Conservation (phyloP, 2,329 filamentous ascomycete genomes). For the Didymella sp. region DNA sequence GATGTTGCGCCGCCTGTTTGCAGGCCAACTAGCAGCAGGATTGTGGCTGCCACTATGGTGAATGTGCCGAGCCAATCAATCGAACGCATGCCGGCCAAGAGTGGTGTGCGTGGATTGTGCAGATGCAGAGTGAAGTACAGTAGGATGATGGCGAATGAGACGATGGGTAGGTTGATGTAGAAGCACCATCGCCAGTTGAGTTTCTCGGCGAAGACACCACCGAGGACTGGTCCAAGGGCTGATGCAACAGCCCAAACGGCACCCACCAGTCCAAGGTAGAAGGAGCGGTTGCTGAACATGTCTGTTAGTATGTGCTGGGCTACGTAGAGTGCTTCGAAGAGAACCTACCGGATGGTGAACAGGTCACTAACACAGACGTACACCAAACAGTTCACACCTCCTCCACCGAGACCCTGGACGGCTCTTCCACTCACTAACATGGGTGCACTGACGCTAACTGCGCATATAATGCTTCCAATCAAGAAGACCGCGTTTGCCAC, state of each 20-base stretch:
- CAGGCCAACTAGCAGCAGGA: slow-evolving; percentile 61
- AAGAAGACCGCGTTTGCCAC: slow-evolving; percentile 56
- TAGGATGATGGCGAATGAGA: slow-evolving; percentile 56
- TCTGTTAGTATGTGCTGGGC: no score
- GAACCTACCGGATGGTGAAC: slow-evolving; percentile 51
- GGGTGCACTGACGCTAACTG: slow-evolving; percentile 54
- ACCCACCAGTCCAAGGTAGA: slow-evolving; percentile 61
- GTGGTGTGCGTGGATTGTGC: slow-evolving; percentile 58
- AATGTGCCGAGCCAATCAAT: slow-evolving; percentile 63
- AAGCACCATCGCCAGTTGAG: slow-evolving; percentile 61
- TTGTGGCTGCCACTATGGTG: slow-evolving; percentile 56
- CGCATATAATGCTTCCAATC: slow-evolving; percentile 59
- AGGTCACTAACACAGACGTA: slow-evolving; percentile 63
- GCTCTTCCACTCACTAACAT: slow-evolving; percentile 63
- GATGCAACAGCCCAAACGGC: slow-evolving; percentile 64
- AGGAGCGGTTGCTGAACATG: slow-evolving; percentile 43
- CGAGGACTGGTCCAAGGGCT: slow-evolving; percentile 60
- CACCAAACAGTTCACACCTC: slow-evolving; percentile 60
- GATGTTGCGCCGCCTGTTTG: slow-evolving; percentile 59
- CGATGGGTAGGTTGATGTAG: slow-evolving; percentile 56
- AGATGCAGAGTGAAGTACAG: slow-evolving; percentile 61
- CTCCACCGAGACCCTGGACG: slow-evolving; percentile 62
- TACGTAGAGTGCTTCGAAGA: no score
- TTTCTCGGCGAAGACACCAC: slow-evolving; percentile 58
- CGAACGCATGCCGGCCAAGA: slow-evolving; percentile 55